phyloP scores from a whole-genome alignment of 208 protist species.

The Trypanosoma cruzi region DNA sequence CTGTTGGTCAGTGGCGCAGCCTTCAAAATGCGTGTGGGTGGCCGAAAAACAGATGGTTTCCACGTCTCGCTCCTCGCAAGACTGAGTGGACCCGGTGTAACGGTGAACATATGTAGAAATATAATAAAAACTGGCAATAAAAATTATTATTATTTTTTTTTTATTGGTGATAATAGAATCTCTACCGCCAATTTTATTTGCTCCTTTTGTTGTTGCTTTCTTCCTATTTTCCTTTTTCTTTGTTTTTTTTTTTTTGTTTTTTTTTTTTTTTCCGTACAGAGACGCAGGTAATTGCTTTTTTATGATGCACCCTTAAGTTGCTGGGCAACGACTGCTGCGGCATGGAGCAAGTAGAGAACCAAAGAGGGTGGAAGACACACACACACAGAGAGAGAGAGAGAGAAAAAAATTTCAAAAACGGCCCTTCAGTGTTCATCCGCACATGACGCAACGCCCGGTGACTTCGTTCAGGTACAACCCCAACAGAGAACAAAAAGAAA shows the following conservation, averaged over 20 bases:
- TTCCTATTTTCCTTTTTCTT: neutral
- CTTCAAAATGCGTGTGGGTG: constrained; percentile 48
- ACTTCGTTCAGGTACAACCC: neutral
- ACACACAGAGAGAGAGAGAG: neutral
- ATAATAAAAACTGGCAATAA: neutral
- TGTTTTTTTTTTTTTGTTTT: constrained; percentile 13
- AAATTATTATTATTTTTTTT: too few species aligned
- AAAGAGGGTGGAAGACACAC: too few species aligned
- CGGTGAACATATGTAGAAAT: constrained; percentile 55
- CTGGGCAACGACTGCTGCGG: neutral
- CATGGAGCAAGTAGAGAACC: too few species aligned
- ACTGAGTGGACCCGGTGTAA: constrained; percentile 35
- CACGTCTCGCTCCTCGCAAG: constrained; percentile 63
- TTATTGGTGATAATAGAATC: too few species aligned
- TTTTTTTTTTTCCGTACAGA: constrained; percentile 5
- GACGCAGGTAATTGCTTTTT: neutral
- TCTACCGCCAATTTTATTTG: neutral
- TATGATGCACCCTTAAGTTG: neutral
- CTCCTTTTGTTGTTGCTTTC: neutral
- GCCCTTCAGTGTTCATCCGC: neutral
- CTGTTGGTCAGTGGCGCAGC: constrained; percentile 42
- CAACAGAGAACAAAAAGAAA: constrained; percentile 23
- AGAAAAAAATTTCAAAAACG: neutral
- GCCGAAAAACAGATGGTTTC: constrained; percentile 68
- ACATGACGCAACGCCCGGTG: neutral